These are phyloP conservation scores for Raddia guianensis DNA, from an alignment of 176 grass and related monocot species.

Conservation along the genomic window DNA sequence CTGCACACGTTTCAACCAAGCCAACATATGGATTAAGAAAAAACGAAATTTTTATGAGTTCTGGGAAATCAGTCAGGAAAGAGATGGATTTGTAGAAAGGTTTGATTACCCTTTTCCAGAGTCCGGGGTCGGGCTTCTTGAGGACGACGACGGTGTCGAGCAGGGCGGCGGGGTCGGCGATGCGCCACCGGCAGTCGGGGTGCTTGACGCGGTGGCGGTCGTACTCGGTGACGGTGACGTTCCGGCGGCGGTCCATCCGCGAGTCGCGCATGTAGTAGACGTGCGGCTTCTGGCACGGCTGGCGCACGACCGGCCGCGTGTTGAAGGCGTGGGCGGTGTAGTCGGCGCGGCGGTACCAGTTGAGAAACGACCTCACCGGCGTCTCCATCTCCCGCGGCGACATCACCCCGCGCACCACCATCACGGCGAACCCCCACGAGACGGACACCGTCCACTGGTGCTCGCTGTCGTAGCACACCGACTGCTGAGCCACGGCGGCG, in stretches of 20 bases:
- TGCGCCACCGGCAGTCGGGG: slow-evolving; percentile 73
- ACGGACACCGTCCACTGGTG: slow-evolving; percentile 88
- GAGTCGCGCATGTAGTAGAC: slow-evolving; percentile 73
- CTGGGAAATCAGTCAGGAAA: background rate
- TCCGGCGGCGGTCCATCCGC: slow-evolving; percentile 58
- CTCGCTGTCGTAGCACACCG: slow-evolving; percentile 78
- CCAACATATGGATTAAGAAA: background rate
- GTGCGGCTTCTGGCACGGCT: slow-evolving; percentile 69
- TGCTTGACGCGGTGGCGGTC: slow-evolving; percentile 57
- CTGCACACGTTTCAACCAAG: slow-evolving; percentile 41
- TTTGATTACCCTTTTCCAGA: slow-evolving; percentile 72
- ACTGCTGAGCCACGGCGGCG: slow-evolving; percentile 78
- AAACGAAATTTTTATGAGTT: background rate
- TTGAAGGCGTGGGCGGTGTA: slow-evolving; percentile 86
- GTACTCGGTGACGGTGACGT: slow-evolving; percentile 80
- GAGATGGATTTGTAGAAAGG: too few relatives aligned
- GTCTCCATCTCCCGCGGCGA: slow-evolving; percentile 95
- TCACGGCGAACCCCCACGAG: slow-evolving; percentile 87
- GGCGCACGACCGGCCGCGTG: slow-evolving; percentile 69
- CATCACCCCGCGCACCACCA: slow-evolving; percentile 81
- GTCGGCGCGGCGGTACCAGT: slow-evolving; percentile 78
- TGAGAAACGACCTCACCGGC: slow-evolving; percentile 82
- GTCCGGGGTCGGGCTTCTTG: slow-evolving; percentile 83
- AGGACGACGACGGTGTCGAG: slow-evolving; percentile 73
- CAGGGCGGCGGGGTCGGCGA: slow-evolving; percentile 59